These are phyloP conservation scores for Stephania japonica DNA, from an alignment of 164 flowering plant genomes.

Conservation along the genomic window DNA sequence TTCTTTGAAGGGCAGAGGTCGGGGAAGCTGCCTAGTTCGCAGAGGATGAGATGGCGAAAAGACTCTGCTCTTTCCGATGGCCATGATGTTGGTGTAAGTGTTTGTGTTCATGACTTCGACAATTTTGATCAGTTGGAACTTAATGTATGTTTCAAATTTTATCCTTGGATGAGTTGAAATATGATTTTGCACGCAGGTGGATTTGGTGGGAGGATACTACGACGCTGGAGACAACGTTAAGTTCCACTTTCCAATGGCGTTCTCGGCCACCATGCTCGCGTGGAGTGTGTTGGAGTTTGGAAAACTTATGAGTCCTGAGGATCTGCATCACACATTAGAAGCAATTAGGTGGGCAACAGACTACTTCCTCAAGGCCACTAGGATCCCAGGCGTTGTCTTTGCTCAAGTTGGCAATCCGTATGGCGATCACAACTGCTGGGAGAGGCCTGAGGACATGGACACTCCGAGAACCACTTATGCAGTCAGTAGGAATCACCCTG, in stretches of 20 bases:
- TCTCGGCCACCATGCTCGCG: conserved; percentile 59
- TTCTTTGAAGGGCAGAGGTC: conserved; percentile 64
- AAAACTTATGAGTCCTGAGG: conserved; percentile 39
- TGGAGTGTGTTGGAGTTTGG: conserved; percentile 72
- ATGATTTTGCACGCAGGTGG: conserved; percentile 32
- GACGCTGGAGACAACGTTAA: conserved; percentile 87
- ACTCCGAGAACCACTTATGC: conserved; percentile 38
- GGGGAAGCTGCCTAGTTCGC: conserved; percentile 36
- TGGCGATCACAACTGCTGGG: conserved; percentile 50
- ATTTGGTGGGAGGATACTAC: conserved; percentile 78
- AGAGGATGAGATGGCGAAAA: conserved; percentile 48
- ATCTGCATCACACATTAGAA: conserved; percentile 30
- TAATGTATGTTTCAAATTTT: neutral
- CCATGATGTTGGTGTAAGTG: conserved; percentile 26
- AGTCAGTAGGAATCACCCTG: conserved; percentile 11
- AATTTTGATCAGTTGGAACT: neutral
- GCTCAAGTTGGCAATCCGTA: conserved; percentile 60
- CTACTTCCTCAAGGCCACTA: conserved; percentile 65
- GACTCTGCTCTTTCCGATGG: conserved; percentile 51
- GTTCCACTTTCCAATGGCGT: conserved; percentile 85
- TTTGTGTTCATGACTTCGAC: conserved; percentile 2
- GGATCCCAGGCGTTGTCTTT: conserved; percentile 34
- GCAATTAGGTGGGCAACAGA: conserved; percentile 76
- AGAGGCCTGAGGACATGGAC: conserved; percentile 76
- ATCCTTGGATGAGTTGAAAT: neutral